Percentiles rank a stretch among this genome's conserved stretches.
phyloP scores from a whole-genome alignment of 805 yeast species.

The Ogataea ramenticola region DNA sequence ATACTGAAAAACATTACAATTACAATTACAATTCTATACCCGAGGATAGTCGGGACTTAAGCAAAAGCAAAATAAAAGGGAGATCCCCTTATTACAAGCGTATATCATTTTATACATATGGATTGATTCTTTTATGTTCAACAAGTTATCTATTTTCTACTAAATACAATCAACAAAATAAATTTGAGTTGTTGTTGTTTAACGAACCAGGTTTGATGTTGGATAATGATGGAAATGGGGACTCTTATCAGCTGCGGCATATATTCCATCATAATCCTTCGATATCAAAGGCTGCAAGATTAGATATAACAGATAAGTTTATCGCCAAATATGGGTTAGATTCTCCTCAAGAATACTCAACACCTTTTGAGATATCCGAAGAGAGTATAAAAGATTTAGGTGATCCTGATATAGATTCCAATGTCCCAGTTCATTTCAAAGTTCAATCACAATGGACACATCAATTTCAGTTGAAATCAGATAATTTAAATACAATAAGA shows the following conservation, averaged over 20 bases:
- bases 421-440: not conserved
- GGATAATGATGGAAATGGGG: not conserved
- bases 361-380: constrained; percentile 3
- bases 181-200: too few relatives aligned
- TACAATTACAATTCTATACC: too few relatives aligned
- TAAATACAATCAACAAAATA: too few relatives aligned
- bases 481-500: constrained; percentile 23
- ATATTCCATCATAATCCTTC: not conserved
- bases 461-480: constrained; percentile 11
- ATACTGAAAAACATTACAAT: too few relatives aligned
- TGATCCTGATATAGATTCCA: not conserved
- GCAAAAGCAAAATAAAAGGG: too few relatives aligned
- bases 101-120: too few relatives aligned
- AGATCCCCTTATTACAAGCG: too few relatives aligned
- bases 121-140: too few relatives aligned
- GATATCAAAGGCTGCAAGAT: not conserved
- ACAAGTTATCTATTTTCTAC: too few relatives aligned
- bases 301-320: constrained; percentile 42
- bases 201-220: too few relatives aligned
- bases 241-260: not conserved
- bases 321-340: constrained; percentile 8
- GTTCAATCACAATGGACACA: constrained; percentile 12
- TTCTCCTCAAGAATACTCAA: constrained; percentile 1
- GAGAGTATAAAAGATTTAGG: not conserved
- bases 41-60: too few relatives aligned